phyloP scores from a whole-genome alignment of 176 grass and related monocot genomes.

The Aegilops sharonensis region DNA sequence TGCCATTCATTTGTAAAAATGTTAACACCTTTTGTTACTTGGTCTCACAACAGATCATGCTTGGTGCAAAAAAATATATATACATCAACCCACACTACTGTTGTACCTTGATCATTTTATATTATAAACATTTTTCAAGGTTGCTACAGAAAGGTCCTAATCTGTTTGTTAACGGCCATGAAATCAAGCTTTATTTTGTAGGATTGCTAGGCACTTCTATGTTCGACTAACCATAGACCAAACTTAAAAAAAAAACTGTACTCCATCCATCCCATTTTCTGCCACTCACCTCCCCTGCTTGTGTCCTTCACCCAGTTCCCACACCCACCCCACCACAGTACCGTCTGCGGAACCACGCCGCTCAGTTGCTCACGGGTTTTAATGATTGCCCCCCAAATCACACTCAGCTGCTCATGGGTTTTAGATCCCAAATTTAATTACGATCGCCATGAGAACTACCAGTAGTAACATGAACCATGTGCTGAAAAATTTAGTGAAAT shows the following conservation, averaged over 20 bases:
- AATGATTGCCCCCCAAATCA: not conserved
- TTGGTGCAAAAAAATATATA: not conserved
- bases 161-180: not conserved
- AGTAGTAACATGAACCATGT: slow-evolving; percentile 17
- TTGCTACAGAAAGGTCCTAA: slow-evolving; percentile 1
- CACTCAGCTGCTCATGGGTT: not conserved
- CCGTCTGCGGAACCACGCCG: not conserved
- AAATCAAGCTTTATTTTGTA: slow-evolving; percentile 22
- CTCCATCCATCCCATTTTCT: not conserved
- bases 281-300: not conserved
- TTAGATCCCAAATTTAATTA: slow-evolving; percentile 14
- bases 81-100: not conserved
- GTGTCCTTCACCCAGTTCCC: not conserved
- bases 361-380: not conserved
- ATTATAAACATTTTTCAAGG: not conserved
- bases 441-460: not conserved
- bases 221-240: not conserved
- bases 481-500: slow-evolving; percentile 16
- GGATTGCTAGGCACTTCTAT: not conserved
- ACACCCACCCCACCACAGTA: not conserved
- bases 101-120: not conserved
- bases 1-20: slow-evolving; percentile 48
- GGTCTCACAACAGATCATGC: not conserved
- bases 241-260: not conserved
- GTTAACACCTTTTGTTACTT: slow-evolving; percentile 12